Evolutionary conservation across 2,329 filamentous ascomycete genomes (phyloP).

Genomic region (Byssothecium circinans): DNA sequence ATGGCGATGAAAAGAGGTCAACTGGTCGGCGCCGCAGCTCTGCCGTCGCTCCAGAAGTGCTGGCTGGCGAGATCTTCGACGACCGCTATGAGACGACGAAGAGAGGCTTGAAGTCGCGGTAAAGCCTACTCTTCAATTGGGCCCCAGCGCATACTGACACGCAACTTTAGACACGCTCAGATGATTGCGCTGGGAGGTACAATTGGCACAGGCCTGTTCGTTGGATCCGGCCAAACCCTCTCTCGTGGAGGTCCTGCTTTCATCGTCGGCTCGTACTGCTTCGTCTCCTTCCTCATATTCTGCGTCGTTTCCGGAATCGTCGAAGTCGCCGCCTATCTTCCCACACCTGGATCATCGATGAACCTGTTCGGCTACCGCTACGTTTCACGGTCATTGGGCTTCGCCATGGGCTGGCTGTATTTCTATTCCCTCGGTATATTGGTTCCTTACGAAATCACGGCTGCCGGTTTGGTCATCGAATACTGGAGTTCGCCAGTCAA

Average conservation of each 20-base stretch:
- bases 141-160: conserved; percentile 37
- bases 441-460: conserved; percentile 40
- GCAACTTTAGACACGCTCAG: conserved; percentile 53
- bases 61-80: conserved; percentile 36
- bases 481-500: conserved; percentile 41
- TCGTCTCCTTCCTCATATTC: conserved; percentile 31
- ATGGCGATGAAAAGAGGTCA: conserved; percentile 12
- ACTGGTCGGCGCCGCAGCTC: conserved; percentile 23
- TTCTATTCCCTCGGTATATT: conserved; percentile 35
- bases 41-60: conserved; percentile 24
- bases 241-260: conserved; percentile 31
- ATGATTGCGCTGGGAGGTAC: conserved; percentile 65
- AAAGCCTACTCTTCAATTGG: conserved; percentile 21
- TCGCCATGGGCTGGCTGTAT: conserved; percentile 31
- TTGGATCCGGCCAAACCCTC: conserved; percentile 59
- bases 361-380: conserved; percentile 53
- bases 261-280: conserved; percentile 35
- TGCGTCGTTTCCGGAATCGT: conserved; percentile 41
- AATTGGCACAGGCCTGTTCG: conserved; percentile 63
- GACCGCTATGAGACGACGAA: conserved; percentile 42
- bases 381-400: conserved; percentile 64
- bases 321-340: conserved; percentile 59
- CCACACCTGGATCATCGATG: conserved; percentile 57
- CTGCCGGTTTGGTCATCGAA: conserved; percentile 41
- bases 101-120: conserved; percentile 44